phyloP scores from a whole-genome alignment of 2,329 filamentous ascomycete genomes.

The Sclerotinia minor region DNA sequence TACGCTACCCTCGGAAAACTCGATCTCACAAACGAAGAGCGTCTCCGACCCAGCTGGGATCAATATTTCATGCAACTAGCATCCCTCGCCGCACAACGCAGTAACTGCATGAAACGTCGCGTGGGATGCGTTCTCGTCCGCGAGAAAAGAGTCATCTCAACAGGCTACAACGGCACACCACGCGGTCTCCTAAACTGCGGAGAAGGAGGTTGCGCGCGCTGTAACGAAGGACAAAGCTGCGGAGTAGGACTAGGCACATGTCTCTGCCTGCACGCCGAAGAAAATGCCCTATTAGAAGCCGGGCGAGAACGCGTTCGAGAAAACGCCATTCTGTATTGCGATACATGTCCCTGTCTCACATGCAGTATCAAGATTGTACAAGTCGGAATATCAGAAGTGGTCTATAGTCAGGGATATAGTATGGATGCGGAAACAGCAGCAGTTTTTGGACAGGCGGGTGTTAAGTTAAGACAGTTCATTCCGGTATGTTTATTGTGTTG shows the following conservation, averaged over 20 bases:
- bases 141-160: conserved; percentile 84
- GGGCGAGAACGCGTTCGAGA: conserved; percentile 85
- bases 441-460: conserved; percentile 81
- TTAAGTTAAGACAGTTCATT: conserved; percentile 82
- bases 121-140: conserved; percentile 92
- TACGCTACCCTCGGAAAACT: conserved; percentile 71
- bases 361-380: conserved; percentile 99
- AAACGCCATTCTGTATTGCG: conserved; percentile 83
- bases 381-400: conserved; percentile 92
- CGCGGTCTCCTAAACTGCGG: conserved; percentile 85
- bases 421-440: conserved; percentile 85
- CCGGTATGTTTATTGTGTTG: conserved; percentile 69
- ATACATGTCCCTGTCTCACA: conserved; percentile 94
- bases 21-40: conserved; percentile 73
- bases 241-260: conserved; percentile 82
- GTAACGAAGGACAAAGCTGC: conserved; percentile 70
- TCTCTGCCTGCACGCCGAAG: conserved; percentile 95
- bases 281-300: conserved; percentile 93
- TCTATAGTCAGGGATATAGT: conserved; percentile 90
- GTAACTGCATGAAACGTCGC: conserved; percentile 97
- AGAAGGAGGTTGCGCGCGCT: conserved; percentile 85
- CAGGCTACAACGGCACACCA: conserved; percentile 97
- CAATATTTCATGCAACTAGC: conserved; percentile 98
- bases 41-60: conserved; percentile 90
- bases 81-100: conserved; percentile 82